A percentile compares a stretch with the other conserved stretches of the same genome.
Evolutionary conservation across 768 basidiomycete genomes (phyloP).

Genomic region (Mycena amicta): DNA sequence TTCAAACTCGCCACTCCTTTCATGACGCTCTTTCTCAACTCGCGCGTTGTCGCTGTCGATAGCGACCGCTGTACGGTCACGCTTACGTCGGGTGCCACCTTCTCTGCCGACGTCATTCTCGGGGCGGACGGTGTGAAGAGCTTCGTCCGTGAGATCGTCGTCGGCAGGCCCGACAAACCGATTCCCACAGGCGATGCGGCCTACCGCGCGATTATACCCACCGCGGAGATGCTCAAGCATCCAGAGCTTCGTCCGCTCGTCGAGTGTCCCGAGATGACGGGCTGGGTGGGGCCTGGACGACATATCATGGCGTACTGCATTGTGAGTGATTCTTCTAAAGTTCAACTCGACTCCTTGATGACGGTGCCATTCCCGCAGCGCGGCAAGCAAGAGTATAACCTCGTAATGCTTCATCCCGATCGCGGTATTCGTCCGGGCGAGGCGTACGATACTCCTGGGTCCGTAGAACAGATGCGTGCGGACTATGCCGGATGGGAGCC

Average conservation of each 20-base stretch:
- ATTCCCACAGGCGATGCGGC: conserved; percentile 65
- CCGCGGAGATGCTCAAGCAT: conserved; percentile 47
- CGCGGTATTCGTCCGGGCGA: conserved; percentile 36
- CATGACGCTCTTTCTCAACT: conserved; percentile 37
- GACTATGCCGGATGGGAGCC: conserved; percentile 54
- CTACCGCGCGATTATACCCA: conserved; percentile 56
- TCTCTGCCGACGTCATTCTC: conserved; percentile 47
- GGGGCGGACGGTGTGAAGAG: conserved; percentile 58
- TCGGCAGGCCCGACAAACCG: conserved; percentile 48
- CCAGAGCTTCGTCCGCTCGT: conserved; percentile 54
- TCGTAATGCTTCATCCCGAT: conserved; percentile 48
- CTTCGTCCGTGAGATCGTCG: conserved; percentile 46
- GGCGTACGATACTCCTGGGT: conserved; percentile 47
- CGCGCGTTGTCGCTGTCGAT: conserved; percentile 35
- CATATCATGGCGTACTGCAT: conserved; percentile 41
- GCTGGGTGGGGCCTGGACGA: conserved; percentile 59
- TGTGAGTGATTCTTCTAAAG: conserved; percentile 25
- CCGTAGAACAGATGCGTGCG: conserved; percentile 46
- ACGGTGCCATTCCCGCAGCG: conserved; percentile 34
- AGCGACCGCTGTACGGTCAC: conserved; percentile 33
- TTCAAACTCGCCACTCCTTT: conserved; percentile 38
- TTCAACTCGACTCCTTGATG: not conserved
- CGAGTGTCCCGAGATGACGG: conserved; percentile 53
- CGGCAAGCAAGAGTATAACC: conserved; percentile 38
- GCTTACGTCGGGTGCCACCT: conserved; percentile 44